Percentiles rank a stretch among this genome's conserved stretches.
phyloP scores from a whole-genome alignment of 1,284 basidiomycete genomes.

The Ceratobasidium papillatum region DNA sequence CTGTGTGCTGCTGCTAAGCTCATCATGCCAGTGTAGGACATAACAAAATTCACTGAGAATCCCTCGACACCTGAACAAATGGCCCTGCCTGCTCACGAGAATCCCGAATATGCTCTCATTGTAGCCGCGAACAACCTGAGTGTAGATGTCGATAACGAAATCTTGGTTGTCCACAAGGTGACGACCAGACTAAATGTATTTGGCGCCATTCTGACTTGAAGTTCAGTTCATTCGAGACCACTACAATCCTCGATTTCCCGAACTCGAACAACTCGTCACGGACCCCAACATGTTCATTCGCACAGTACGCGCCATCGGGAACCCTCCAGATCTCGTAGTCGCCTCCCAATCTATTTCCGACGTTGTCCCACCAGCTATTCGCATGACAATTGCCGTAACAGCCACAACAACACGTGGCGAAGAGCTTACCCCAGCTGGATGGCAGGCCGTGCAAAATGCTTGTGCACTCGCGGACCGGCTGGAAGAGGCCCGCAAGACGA shows the following conservation, averaged over 20 bases:
- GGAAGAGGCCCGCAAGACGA: conserved; percentile 89
- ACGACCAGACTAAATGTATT: conserved; percentile 38
- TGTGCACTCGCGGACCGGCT: conserved; percentile 88
- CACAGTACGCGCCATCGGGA: conserved; percentile 88
- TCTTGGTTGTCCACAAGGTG: conserved; percentile 95
- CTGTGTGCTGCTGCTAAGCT: neutral
- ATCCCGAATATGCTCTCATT: conserved; percentile 96
- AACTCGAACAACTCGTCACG: conserved; percentile 92
- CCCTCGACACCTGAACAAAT: conserved; percentile 81
- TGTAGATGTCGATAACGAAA: conserved; percentile 98
- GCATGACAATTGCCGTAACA: conserved; percentile 96
- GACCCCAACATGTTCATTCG: conserved; percentile 94
- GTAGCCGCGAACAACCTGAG: conserved; percentile 98
- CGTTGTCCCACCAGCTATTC: conserved; percentile 88
- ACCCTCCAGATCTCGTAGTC: conserved; percentile 72
- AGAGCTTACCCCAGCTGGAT: conserved; percentile 73
- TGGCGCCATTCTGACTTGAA: conserved; percentile 19
- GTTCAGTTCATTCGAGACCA: conserved; percentile 95
- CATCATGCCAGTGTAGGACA: conserved; percentile 66
- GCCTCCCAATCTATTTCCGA: conserved; percentile 82
- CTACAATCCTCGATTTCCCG: conserved; percentile 95
- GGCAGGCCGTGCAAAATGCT: conserved; percentile 83
- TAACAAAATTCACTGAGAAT: conserved; percentile 82
- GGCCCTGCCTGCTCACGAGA: conserved; percentile 83
- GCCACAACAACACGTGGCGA: conserved; percentile 90